These are phyloP conservation scores for Solanum boliviense DNA, from an alignment of 257 asterid genomes.

Conservation along the genomic window DNA sequence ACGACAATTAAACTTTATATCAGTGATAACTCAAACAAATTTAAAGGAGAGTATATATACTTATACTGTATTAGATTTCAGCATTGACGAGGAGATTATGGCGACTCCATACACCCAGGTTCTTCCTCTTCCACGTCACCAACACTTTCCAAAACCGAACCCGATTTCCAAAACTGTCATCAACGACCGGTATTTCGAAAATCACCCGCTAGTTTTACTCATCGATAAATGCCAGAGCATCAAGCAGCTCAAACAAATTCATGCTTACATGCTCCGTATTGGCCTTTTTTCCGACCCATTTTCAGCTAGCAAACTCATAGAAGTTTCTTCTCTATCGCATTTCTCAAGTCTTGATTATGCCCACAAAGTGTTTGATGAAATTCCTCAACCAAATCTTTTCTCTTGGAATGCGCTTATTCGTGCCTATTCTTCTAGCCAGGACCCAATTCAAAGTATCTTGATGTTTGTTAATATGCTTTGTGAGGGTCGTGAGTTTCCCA, in stretches of 20 bases:
- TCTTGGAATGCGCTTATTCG: constrained; percentile 71
- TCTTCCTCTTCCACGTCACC: neutral
- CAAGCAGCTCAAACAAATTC: constrained; percentile 57
- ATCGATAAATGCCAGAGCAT: constrained; percentile 39
- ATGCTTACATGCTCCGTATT: constrained; percentile 59
- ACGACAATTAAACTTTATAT: too few relatives aligned
- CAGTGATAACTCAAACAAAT: neutral
- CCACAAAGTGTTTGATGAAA: constrained; percentile 60
- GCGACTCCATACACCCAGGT: constrained; percentile 19
- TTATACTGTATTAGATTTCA: neutral
- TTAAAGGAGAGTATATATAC: neutral
- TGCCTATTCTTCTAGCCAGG: constrained; percentile 40
- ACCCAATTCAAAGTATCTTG: constrained; percentile 23
- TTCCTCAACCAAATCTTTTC: constrained; percentile 60
- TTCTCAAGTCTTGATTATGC: constrained; percentile 58
- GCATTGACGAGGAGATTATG: constrained; percentile 14
- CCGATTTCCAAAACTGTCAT: constrained; percentile 18
- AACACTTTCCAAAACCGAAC: neutral
- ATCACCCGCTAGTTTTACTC: constrained; percentile 38
- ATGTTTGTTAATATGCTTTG: constrained; percentile 33
- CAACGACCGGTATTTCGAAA: constrained; percentile 42
- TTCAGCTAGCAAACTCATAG: constrained; percentile 66
- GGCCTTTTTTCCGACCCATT: constrained; percentile 62
- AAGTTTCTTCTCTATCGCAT: constrained; percentile 31
- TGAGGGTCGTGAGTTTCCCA: constrained; percentile 37